Conservation (phyloP, 1,284 basidiomycete species). For the Trametes hirsuta region DNA sequence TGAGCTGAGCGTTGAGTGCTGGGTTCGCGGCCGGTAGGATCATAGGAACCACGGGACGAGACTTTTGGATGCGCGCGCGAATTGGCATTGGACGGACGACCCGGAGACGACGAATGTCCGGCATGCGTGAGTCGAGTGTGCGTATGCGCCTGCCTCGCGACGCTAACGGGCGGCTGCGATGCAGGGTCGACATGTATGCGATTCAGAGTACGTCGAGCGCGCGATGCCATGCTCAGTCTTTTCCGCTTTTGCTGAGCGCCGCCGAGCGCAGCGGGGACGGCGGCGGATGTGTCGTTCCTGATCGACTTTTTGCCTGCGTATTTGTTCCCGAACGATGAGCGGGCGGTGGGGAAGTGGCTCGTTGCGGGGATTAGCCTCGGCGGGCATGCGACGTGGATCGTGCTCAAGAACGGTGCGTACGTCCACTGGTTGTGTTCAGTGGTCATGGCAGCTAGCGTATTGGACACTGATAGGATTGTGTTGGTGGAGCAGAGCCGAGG, state of each 20-base stretch:
- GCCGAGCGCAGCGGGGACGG: constrained; percentile 60
- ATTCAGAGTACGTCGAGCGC: constrained; percentile 53
- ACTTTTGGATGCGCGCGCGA: constrained; percentile 51
- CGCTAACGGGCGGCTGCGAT: background rate
- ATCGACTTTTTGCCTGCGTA: constrained; percentile 82
- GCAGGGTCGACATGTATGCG: constrained; percentile 77
- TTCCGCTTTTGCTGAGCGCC: background rate
- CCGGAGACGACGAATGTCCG: constrained; percentile 51
- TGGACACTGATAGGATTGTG: background rate
- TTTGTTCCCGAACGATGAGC: constrained; percentile 76
- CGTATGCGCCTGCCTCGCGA: background rate
- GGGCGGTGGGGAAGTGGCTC: constrained; percentile 68
- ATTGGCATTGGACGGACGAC: constrained; percentile 57
- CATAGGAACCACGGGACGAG: constrained; percentile 78
- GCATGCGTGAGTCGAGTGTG: constrained; percentile 59
- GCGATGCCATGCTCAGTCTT: too few relatives aligned
- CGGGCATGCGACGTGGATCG: constrained; percentile 79
- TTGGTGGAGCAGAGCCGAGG: constrained; percentile 57
- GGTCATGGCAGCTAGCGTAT: background rate
- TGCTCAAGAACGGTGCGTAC: constrained; percentile 57
- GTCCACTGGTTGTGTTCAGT: background rate
- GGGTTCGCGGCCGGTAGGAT: constrained; percentile 50
- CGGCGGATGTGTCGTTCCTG: constrained; percentile 77
- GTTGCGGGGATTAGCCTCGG: constrained; percentile 76
- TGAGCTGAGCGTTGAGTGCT: background rate